These are phyloP conservation scores for Blastomyces percursus DNA, from an alignment of 2,329 filamentous ascomycete species.

Conservation along the genomic window DNA sequence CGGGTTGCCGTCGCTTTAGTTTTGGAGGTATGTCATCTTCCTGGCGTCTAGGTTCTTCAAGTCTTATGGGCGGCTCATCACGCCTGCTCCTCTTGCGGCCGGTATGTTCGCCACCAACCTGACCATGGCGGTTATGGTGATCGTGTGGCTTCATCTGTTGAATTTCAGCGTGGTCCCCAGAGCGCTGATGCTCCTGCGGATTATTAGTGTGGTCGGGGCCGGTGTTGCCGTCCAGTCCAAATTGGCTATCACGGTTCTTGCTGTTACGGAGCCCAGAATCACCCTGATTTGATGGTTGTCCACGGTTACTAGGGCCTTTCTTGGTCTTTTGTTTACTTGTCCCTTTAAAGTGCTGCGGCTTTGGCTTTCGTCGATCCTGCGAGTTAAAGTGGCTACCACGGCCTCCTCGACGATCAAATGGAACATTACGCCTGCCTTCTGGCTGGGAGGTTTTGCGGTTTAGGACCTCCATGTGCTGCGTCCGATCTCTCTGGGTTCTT, in stretches of 20 bases:
- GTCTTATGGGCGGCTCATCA: constrained; percentile 15
- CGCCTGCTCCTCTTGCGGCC: constrained; percentile 11
- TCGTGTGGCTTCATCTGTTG: not conserved
- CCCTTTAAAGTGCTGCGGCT: not conserved
- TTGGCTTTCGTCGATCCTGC: constrained; percentile 1
- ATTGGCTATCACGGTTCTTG: not conserved
- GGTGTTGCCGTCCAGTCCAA: not conserved
- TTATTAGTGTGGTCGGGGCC: not conserved
- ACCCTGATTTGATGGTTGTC: not conserved
- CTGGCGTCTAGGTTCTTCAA: constrained; percentile 21
- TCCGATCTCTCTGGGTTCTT: not conserved
- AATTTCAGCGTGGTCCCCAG: not conserved
- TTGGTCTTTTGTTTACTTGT: not conserved
- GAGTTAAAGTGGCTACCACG: constrained; percentile 1
- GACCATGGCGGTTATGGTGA: constrained; percentile 1
- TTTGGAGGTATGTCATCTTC: constrained; percentile 24
- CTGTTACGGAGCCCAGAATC: not conserved
- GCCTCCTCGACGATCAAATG: constrained; percentile 6
- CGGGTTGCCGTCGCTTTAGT: constrained; percentile 29
- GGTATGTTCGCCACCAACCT: constrained; percentile 7
- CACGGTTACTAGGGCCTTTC: not conserved
- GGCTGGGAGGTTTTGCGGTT: not conserved
- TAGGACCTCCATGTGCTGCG: not conserved
- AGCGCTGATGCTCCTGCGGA: not conserved
- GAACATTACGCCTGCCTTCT: not conserved